These are phyloP conservation scores for Penicillium sp. DNA, from an alignment of 2,329 filamentous ascomycete species.

Conservation along the genomic window DNA sequence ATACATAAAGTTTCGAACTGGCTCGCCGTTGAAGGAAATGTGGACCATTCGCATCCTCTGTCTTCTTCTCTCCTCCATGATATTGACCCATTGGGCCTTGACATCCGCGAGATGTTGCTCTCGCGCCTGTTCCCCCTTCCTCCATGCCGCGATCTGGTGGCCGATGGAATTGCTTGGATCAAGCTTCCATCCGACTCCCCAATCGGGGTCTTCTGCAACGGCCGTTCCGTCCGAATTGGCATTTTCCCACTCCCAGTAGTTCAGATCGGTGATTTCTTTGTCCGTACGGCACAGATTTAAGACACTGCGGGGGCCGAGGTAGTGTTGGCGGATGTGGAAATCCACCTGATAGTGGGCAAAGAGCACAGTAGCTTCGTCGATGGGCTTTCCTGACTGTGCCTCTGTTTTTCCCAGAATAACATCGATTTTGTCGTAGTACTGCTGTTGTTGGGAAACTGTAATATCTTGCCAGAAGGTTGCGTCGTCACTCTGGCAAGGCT, in stretches of 20 bases:
- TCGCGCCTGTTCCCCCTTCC: background rate
- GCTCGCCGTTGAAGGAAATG: background rate
- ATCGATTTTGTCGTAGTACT: constrained; percentile 21
- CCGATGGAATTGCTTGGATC: constrained; percentile 6
- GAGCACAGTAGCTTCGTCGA: constrained; percentile 15
- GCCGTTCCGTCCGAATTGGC: constrained; percentile 1
- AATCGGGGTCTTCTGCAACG: background rate
- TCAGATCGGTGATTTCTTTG: constrained; percentile 28
- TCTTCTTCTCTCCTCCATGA: constrained; percentile 17
- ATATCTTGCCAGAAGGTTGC: constrained; percentile 19
- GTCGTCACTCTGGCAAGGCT: background rate
- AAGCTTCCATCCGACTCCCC: constrained; percentile 1
- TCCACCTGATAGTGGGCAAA: constrained; percentile 34
- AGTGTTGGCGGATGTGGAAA: constrained; percentile 36
- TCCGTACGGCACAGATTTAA: constrained; percentile 32
- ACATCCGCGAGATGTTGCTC: constrained; percentile 8
- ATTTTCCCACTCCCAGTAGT: constrained; percentile 27
- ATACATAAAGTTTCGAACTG: background rate
- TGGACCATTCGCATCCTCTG: constrained; percentile 13
- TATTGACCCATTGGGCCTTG: constrained; percentile 17
- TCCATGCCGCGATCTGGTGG: background rate
- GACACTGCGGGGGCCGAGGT: constrained; percentile 22
- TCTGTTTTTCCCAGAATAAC: constrained; percentile 10
- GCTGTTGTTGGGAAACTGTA: constrained; percentile 9
- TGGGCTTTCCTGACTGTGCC: background rate